phyloP scores from a whole-genome alignment of 108 stramenopile genomes.

The Fragilariopsis cylindrus region DNA sequence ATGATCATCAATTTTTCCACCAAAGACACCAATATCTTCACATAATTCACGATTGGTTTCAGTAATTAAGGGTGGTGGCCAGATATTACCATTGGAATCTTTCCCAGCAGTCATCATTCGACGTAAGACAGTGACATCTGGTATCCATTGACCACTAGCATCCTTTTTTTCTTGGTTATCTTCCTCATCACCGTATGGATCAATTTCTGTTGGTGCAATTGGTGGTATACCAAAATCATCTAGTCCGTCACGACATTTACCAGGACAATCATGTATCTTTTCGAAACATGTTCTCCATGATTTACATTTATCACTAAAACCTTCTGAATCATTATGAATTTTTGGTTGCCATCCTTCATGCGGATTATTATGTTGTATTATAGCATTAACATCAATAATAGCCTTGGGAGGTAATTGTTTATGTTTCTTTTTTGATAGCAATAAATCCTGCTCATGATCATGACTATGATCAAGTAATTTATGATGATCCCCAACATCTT shows the following conservation, averaged over 20 bases:
- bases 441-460: too few relatives aligned
- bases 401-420: too few relatives aligned
- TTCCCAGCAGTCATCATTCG: slow-evolving; percentile 57
- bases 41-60: slow-evolving; percentile 47
- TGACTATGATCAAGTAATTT: too few relatives aligned
- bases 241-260: slow-evolving; percentile 51
- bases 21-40: slow-evolving; percentile 39
- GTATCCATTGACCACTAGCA: slow-evolving; percentile 50
- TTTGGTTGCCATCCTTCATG: slow-evolving; percentile 72
- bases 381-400: too few relatives aligned
- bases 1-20: slow-evolving; percentile 27
- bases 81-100: slow-evolving; percentile 66
- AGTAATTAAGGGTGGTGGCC: slow-evolving; percentile 53
- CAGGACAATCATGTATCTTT: slow-evolving; percentile 33
- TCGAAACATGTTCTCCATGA: slow-evolving; percentile 69
- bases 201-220: background rate
- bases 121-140: slow-evolving; percentile 68
- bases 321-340: slow-evolving; percentile 27
- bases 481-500: too few relatives aligned
- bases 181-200: background rate
- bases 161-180: background rate
- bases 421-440: too few relatives aligned
- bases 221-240: slow-evolving; percentile 35
- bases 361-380: slow-evolving; percentile 32
- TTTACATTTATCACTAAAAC: slow-evolving; percentile 9